These are phyloP conservation scores for Tricladium varicosporioides DNA, from an alignment of 2,329 filamentous ascomycete species.

Conservation along the genomic window DNA sequence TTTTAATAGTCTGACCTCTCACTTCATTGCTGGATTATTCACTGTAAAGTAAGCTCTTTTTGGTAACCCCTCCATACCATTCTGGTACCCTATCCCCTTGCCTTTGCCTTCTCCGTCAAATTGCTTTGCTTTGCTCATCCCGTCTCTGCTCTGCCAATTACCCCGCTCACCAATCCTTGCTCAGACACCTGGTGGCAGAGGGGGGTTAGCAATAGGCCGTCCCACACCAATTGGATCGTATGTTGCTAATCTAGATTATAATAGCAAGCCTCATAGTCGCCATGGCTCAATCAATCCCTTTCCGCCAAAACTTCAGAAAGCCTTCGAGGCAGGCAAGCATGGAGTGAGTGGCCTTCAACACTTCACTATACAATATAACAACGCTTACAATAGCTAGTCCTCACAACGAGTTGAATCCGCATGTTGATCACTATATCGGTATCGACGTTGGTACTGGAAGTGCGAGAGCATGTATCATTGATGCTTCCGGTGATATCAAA, in stretches of 20 bases:
- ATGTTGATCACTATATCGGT: conserved; percentile 67
- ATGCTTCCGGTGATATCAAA: conserved; percentile 84
- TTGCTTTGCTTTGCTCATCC: not conserved
- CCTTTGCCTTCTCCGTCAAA: not conserved
- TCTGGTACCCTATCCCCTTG: not conserved
- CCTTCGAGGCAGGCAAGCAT: conserved; percentile 34
- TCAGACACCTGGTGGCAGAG: not conserved
- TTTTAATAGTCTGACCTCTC: not conserved
- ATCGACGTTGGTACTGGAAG: conserved; percentile 97
- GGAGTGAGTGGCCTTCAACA: conserved; percentile 26
- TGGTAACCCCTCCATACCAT: not conserved
- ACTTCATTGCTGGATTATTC: not conserved
- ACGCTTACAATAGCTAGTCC: conserved; percentile 24
- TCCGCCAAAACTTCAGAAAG: conserved; percentile 30
- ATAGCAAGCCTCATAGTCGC: conserved; percentile 13
- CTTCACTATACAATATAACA: not conserved
- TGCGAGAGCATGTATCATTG: conserved; percentile 93
- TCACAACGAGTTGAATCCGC: conserved; percentile 35
- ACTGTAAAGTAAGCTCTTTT: not conserved
- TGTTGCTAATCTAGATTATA: conserved; percentile 14
- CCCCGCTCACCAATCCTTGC: conserved; percentile 10
- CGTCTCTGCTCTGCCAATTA: not conserved
- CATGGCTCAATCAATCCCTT: conserved; percentile 27
- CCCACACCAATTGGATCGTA: conserved; percentile 14
- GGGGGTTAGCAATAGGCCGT: not conserved